Conservation (phyloP, 2,329 filamentous ascomycete genomes). For the Chaetomium strumarium region DNA sequence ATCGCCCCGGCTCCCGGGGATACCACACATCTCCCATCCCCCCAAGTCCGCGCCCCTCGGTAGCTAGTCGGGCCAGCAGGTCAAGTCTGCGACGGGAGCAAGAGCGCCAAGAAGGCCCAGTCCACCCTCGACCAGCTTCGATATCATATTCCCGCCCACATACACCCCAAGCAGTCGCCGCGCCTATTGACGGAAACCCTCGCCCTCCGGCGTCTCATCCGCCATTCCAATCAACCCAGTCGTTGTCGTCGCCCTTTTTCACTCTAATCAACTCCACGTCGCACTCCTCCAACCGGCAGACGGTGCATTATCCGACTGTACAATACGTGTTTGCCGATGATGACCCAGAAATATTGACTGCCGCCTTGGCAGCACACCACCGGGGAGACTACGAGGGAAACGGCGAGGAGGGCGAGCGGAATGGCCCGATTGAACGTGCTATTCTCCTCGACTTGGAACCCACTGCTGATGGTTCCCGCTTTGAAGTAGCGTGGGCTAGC, state of each 20-base stretch:
- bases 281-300: slow-evolving; percentile 42
- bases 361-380: slow-evolving; percentile 49
- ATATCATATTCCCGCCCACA: slow-evolving; percentile 17
- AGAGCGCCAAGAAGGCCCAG: slow-evolving; percentile 15
- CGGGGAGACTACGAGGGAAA: slow-evolving; percentile 24
- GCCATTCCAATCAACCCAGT: slow-evolving; percentile 26
- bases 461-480: slow-evolving; percentile 35
- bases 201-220: slow-evolving; percentile 15
- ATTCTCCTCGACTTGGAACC: slow-evolving; percentile 51
- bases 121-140: slow-evolving; percentile 14
- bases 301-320: slow-evolving; percentile 76
- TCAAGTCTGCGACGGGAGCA: slow-evolving; percentile 23
- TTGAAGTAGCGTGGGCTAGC: slow-evolving; percentile 59
- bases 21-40: slow-evolving; percentile 17
- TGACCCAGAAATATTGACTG: slow-evolving; percentile 69
- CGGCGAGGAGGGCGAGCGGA: slow-evolving; percentile 25
- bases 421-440: slow-evolving; percentile 35
- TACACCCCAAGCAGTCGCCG: slow-evolving; percentile 7
- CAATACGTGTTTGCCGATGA: slow-evolving; percentile 95
- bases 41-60: slow-evolving; percentile 23
- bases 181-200: slow-evolving; percentile 3
- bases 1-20: slow-evolving; percentile 23
- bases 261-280: slow-evolving; percentile 72
- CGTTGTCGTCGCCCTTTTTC: slow-evolving; percentile 73
- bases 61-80: slow-evolving; percentile 22